Evolutionary conservation across 1,284 basidiomycete species (phyloP), one percentile per base, ranked within the genome.

Genomic region (Irpex rosettiformis): DNA sequence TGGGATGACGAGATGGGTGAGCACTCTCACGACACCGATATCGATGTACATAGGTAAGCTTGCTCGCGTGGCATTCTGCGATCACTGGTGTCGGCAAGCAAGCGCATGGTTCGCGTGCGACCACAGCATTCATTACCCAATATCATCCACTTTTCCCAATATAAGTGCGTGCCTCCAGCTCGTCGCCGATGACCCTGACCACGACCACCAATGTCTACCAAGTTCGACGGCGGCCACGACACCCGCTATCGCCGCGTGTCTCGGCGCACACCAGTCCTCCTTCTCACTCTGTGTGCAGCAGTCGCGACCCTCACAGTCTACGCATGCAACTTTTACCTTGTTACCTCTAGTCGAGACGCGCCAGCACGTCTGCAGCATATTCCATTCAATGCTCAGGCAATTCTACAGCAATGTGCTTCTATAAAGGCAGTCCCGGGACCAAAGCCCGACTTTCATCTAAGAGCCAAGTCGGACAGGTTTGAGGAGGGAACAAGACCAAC

Each of bases 391-490:
- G 77, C 79, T 13, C 66, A 74, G 28, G 65, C 73, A 37, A 79
- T 80, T 30, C 68, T 83, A 6, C 63, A 73, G 42, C 77, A 72
- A 63, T 89, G 86, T 66, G 74, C 73, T 27, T 67, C 75, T 22
- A 67, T 83, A 57, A 74, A 70, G 52, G 67, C 66, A 54, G 67
- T 64, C 27, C 78, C 84, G 0, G 79, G 80, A 0, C 81, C 86
- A 7, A 74, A 84, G 13, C 66, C 72, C 0, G 67, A 74, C 27
- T 90, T 89, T 66, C 69, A 73, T 49, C 68, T 73, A 28, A 81
- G 93, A 11, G 79, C 79, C 5, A 71, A 70, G 33, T 92, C 86
- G 4, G 92, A 95, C 67, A 77, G 93, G 43, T 91, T 82, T 65
- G 90, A 88, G 56, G 71, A 73, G 4, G 87, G 85, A 2, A 88